phyloP scores from a whole-genome alignment of 495 filamentous ascomycete genomes.

The Hypoxylon cercidicola region DNA sequence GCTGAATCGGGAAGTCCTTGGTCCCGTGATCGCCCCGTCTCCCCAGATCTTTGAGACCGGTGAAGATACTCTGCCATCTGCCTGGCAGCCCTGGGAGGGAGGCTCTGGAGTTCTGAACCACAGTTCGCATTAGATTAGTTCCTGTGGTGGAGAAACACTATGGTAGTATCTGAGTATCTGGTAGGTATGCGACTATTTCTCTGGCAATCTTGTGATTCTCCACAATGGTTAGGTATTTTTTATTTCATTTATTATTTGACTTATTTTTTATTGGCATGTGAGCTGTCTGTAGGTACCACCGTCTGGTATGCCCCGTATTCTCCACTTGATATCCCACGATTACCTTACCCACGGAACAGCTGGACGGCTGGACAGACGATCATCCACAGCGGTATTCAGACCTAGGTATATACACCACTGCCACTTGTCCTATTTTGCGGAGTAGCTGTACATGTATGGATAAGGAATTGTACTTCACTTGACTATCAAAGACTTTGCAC shows the following conservation, averaged over 20 bases:
- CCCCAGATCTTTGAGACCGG: constrained; percentile 30
- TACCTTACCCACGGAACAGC: no score
- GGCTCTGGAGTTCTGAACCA: constrained; percentile 27
- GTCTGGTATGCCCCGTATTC: not conserved
- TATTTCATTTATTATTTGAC: constrained; percentile 16
- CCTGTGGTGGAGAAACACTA: constrained; percentile 21
- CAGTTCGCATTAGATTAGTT: constrained; percentile 30
- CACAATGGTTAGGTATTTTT: no score
- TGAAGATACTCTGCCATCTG: constrained; percentile 27
- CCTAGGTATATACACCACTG: no score
- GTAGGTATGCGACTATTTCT: not conserved
- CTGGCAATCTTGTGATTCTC: no score
- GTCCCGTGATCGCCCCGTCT: constrained; percentile 33
- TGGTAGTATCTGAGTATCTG: not conserved
- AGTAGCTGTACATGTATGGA: no score
- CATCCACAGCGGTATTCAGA: no score
- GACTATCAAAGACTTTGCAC: no score
- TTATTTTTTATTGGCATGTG: constrained; percentile 13
- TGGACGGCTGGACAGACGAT: no score
- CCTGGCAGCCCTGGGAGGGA: no score
- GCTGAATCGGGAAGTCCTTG: constrained; percentile 11
- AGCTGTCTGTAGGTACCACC: not conserved
- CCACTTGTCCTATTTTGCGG: no score
- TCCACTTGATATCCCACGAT: constrained; percentile 26
- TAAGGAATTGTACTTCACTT: no score